Base-by-base conservation (phyloP, 805 yeast genomes). In the Ogataea nonfermentans region DNA sequence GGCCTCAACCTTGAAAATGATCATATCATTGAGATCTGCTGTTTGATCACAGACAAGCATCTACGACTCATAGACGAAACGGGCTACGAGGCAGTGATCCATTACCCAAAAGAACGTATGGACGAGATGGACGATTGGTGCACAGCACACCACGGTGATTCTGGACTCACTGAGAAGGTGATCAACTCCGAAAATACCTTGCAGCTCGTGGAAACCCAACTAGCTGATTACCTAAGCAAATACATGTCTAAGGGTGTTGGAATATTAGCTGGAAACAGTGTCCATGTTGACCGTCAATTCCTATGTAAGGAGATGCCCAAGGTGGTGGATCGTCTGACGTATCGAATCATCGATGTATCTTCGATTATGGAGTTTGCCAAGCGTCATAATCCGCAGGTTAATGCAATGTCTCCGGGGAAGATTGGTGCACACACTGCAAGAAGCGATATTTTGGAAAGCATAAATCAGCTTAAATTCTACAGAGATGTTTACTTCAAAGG, bases 111-210 rank as follows among this genome's bases (percentile, higher is more conserved):
- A 40, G 64, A 63, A 7, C 67, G 69, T 1, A 68, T 93, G 70
- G 84, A 80, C 47, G 53, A 59, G 3, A 93, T 93, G 98, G 73
- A 78, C 59, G 84, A 79, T 32, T 93, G 98, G 98, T 91, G 98
- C 64, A 65, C 74, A 9, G 67, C 73, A 3, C 95, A 85, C 37
- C 99, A 91, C 61, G 87, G 86, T 1, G 58, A 72, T 5, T 67
- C 76, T 27, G 99, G 99, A 0, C 70, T 93, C 24, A 83, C 89
- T 0, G 70, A 72, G n/a, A 79, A 79, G 54, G 87, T 87, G 3
- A 57, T 83, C 13, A 72, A 67, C 0, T 71, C 84, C 19, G 53
- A 51, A 2, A 76, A 76, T 53, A 74, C 86, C 0, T 58, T 76
- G 32, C 67, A 61, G 24, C 67, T 73, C 24, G 98, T 87, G 1